Base-by-base conservation (phyloP, 495 filamentous ascomycete species). In the Penicillium paradoxum region DNA sequence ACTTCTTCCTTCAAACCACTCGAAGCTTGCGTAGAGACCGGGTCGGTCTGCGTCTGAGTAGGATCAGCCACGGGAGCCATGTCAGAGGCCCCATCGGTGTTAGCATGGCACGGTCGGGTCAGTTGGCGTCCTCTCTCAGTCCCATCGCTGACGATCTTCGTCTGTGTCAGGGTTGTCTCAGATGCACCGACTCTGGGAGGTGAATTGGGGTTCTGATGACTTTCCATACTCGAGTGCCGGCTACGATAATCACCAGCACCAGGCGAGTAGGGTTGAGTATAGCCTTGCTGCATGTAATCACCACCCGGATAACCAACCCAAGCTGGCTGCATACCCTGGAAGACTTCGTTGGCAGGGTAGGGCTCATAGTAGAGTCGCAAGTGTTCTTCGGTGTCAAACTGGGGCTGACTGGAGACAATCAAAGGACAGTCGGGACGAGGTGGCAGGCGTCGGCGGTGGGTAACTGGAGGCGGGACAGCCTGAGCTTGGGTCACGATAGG, bases 331-430 rank as follows among this genome's bases (percentile, higher is more conserved):
- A 24, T 27, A 19, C 24, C 24, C 1, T 2, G 2, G 8, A 22
- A 13, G 2, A 6, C 9, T 1, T 38, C 6, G 2, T 37, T 8
- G 13, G 29, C 5, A 6, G 40, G 18, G 1, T 4, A 38, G 9
- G 22, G 55, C 46, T 32, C 53, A 36, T 48, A 49, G 56, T 53
- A 50, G 53, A 15, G 19, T 29, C 34, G 17, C 6, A 11, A 11
- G 34, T 54, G 45, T 1, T 21, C 22, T 21, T 39, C 36, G 10
- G 37, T 27, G 18, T 32, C 30, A 40, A 25, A 45, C 14, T 36
- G 33, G 1, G 50, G 47, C 18, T 57, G 47, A 17, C 51, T 45
- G 34, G 39, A 39, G 19, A 46, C 54, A 22, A 53, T 47, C 8
- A 57, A 33, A 19, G 54, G 34, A 13, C 15, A 18, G 24, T 46